Evolutionary conservation across 2,329 filamentous ascomycete genomes (phyloP).

Genomic region (Monilinia aucupariae): DNA sequence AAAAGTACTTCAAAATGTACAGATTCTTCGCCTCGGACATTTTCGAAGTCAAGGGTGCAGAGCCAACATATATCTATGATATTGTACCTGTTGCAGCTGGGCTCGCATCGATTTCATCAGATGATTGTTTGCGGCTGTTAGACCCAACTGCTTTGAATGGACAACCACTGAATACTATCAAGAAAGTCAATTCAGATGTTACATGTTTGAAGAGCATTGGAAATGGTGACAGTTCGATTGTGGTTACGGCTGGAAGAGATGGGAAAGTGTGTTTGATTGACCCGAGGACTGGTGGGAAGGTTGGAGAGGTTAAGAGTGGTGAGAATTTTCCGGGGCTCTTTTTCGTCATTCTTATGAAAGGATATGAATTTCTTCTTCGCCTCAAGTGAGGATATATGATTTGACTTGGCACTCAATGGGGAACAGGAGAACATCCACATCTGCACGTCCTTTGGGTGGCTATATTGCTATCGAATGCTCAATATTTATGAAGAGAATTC

Average conservation of each 20-base stretch:
- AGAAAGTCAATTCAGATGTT: conserved; percentile 55
- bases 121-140: conserved; percentile 63
- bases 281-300: conserved; percentile 48
- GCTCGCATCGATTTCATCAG: conserved; percentile 54
- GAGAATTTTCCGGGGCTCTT: conserved; percentile 19
- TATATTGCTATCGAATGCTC: not conserved
- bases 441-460: not conserved
- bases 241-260: conserved; percentile 68
- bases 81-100: conserved; percentile 34
- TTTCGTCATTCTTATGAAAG: not conserved
- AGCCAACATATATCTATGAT: conserved; percentile 41
- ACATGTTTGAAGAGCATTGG: conserved; percentile 56
- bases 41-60: conserved; percentile 29
- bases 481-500: not conserved
- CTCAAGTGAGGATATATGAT: conserved; percentile 1
- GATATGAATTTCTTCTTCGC: not conserved
- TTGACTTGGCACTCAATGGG: not conserved
- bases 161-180: conserved; percentile 45
- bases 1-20: conserved; percentile 36
- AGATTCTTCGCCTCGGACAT: conserved; percentile 25
- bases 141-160: conserved; percentile 52
- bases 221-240: conserved; percentile 40
- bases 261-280: conserved; percentile 64
- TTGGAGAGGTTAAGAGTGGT: conserved; percentile 36
- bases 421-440: not conserved